A percentile compares a stretch with the other conserved stretches of the same genome.
These are phyloP conservation scores for Cutaneotrichosporon sp. DNA, from an alignment of 1,284 basidiomycete genomes.

Conservation along the genomic window DNA sequence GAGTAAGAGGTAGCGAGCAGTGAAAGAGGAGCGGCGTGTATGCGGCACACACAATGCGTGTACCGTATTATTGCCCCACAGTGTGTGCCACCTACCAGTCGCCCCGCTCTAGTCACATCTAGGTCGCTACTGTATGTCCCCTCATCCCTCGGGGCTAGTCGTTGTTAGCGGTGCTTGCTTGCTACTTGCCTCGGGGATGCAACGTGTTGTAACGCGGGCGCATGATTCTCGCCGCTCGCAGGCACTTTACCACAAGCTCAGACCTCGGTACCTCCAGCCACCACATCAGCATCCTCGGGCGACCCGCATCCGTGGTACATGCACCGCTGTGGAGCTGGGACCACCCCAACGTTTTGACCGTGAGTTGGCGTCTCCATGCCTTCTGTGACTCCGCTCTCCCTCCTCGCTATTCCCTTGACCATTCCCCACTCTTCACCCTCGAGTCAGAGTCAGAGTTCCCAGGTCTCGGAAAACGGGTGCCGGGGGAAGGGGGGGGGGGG, in stretches of 20 bases:
- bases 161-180: neutral
- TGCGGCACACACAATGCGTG: neutral
- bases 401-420: neutral
- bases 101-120: neutral
- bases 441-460: too few species aligned
- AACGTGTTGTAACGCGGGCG: neutral
- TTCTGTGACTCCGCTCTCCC: neutral
- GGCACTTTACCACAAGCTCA: neutral
- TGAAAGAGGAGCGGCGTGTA: neutral
- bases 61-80: neutral
- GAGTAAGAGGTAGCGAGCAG: neutral
- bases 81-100: too few species aligned
- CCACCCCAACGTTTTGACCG: neutral
- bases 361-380: slow-evolving; percentile 1
- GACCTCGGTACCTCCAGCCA: neutral
- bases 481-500: too few species aligned
- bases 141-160: neutral
- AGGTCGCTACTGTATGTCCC: neutral
- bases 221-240: neutral
- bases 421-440: neutral
- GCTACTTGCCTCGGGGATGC: neutral
- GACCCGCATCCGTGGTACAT: neutral
- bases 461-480: too few species aligned
- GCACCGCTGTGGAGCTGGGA: neutral
- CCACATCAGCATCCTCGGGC: neutral